Base-by-base conservation (phyloP, 2,329 filamentous ascomycete species). In the Penicillium palitans region DNA sequence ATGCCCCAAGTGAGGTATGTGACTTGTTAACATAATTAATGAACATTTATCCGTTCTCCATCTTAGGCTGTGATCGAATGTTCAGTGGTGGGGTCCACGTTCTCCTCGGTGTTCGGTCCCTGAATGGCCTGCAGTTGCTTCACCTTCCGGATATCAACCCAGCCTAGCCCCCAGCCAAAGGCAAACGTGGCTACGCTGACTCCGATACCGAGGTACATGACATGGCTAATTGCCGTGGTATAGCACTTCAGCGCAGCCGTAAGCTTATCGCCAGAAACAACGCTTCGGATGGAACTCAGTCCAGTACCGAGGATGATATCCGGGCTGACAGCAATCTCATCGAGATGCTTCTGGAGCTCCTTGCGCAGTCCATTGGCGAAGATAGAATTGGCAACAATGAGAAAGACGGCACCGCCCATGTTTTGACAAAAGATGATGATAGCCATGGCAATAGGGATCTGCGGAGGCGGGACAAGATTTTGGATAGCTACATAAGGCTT, bases 351-450 rank as follows among this genome's bases (percentile, higher is more conserved):
- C 17, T 52, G 56, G 13, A 74, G 52, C 19, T 55, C 44, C 4
- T 55, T 47, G 13, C 70, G 55, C 21, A 74, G 52, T 2, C 62
- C 61, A 47, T 74, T 75, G 8, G 61, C 62, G 44, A 74, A 74
- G 12, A 66, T 65, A 1, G 71, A 60, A 50, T 74, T 66, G 2
- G 60, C 69, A 15, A 64, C 65, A 0, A 66, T 68, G 33, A 74
- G 62, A 51, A 70, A 70, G 10, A 75, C 48, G 7, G 70, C 66
- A 27, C 70, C 71, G 19, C 70, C 70, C 6, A 75, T 48, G 7
- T 58, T 72, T 55, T 71, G 68, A 33, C 67, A 66, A 57, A 73
- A 73, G 21, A 69, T 54, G 12, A 69, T 61, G n/a, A 63, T 55
- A 6, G 69, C 66, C 5, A 67, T 66, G 13, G 66, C 65, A 10